phyloP scores from a whole-genome alignment of 2,329 filamentous ascomycete genomes.

The Blumeria graminis region DNA sequence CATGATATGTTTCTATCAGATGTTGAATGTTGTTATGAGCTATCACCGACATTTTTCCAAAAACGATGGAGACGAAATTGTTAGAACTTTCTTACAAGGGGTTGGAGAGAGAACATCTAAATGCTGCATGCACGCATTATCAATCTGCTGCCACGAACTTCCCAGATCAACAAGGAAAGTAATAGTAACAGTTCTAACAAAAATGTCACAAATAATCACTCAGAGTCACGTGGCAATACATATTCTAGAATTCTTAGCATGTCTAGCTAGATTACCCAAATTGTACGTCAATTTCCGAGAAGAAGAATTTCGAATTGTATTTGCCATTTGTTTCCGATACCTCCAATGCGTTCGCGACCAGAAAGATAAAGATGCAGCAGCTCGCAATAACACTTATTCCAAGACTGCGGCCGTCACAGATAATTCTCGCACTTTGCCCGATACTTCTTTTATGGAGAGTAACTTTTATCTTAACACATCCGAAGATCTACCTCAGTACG shows the following conservation, averaged over 20 bases:
- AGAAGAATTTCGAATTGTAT: conserved; percentile 81
- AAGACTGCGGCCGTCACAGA: conserved; percentile 9
- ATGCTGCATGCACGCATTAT: conserved; percentile 81
- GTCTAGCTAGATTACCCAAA: conserved; percentile 60
- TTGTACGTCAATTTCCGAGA: conserved; percentile 75
- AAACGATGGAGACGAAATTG: conserved; percentile 69
- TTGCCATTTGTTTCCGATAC: conserved; percentile 86
- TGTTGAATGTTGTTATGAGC: conserved; percentile 66
- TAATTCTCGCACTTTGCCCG: conserved; percentile 16
- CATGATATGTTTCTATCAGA: conserved; percentile 68
- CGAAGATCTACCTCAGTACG: conserved; percentile 74
- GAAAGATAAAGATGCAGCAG: conserved; percentile 17
- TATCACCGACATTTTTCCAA: conserved; percentile 73
- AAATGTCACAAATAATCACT: conserved; percentile 90
- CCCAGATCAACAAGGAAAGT: conserved; percentile 69
- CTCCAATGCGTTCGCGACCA: conserved; percentile 64
- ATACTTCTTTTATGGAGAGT: conserved; percentile 20
- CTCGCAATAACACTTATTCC: conserved; percentile 16
- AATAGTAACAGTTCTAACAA: conserved; percentile 65
- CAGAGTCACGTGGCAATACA: conserved; percentile 80
- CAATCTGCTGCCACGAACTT: conserved; percentile 85
- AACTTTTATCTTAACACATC: conserved; percentile 20
- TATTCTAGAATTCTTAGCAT: conserved; percentile 84
- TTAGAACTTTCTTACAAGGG: conserved; percentile 64
- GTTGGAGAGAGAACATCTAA: conserved; percentile 76